phyloP scores from a whole-genome alignment of 208 protist species.

The Leishmania lainsoni region DNA sequence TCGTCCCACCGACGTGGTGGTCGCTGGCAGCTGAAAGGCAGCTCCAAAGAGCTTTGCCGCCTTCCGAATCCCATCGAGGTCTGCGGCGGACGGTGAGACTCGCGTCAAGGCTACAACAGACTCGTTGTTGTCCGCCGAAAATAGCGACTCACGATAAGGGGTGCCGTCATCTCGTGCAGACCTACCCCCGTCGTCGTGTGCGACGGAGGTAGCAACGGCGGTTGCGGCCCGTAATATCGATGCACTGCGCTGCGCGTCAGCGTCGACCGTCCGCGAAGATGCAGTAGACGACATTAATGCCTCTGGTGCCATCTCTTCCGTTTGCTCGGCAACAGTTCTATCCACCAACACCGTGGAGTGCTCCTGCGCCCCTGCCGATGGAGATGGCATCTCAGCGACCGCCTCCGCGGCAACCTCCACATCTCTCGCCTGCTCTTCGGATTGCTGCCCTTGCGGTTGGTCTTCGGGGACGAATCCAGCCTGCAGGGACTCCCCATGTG shows the following conservation, averaged over 20 bases:
- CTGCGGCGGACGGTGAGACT: neutral
- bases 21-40: constrained; percentile 28
- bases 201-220: too few relatives aligned
- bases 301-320: neutral
- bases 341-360: neutral
- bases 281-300: neutral
- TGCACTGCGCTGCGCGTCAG: neutral
- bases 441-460: constrained; percentile 8
- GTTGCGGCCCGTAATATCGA: neutral
- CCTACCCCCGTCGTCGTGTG: neutral
- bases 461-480: neutral
- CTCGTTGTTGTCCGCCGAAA: constrained; percentile 16
- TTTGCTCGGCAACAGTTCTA: neutral
- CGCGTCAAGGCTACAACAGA: neutral
- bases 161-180: neutral
- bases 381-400: neutral
- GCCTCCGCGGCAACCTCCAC: constrained; percentile 46
- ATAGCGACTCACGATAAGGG: constrained; percentile 25
- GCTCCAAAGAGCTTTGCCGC: constrained; percentile 31
- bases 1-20: constrained; percentile 9
- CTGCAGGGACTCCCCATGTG: constrained; percentile 14
- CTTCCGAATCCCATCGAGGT: constrained; percentile 11
- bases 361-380: neutral
- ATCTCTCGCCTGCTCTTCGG: constrained; percentile 30
- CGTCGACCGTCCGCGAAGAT: too few relatives aligned